Evolutionary conservation across 2,329 filamentous ascomycete genomes (phyloP), one percentile per base, ranked within the genome.

Genomic region (Fusarium napiforme): DNA sequence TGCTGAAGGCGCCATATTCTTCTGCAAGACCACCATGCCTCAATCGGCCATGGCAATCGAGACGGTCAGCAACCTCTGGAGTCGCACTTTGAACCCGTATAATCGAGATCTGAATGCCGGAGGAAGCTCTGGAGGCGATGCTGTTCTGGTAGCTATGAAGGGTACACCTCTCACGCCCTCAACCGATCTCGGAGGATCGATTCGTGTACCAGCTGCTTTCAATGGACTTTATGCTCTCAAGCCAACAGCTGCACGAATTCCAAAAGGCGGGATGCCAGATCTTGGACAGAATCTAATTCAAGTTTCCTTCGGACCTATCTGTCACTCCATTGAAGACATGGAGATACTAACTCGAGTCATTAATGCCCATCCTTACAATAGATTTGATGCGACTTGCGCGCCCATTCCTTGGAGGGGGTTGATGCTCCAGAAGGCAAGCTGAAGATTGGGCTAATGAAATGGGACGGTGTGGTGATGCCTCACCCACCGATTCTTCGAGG

Each of bases 21-120:
- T 91, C 75, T 87, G 88, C 73, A 93, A 93, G 79, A 93, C 91
- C 2, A 92, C 91, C 65, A 85, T 92, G 19, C 90, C 91, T 1
- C 87, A 89, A 69, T 85, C 84, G 0, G 78, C 88, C 53, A 83
- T 82, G 73, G 82, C 83, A 8, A 76, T 90, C 40, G 90, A 92
- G 74, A 87, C 85, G 4, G 84, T 87, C 42, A 91, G 90, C 69
- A 91, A 93, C 73, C 79, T 91, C 39, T 89, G 87, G 69, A 90
- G 89, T 1, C 85, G 87, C 18, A 88, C 87, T 0, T 79, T 91
- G n/a, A 92, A 91, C 73, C 90, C 91, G 0, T 80, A 85, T 47
- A 91, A 91, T 65, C 83, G 87, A 4, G 82, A 83, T 18, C 82
- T 89, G 23, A 88, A 86, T 0, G 86, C 89, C 0, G 91, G 91